phyloP scores from a whole-genome alignment of 345 rosid species.

The Eutrema yunnanense region DNA sequence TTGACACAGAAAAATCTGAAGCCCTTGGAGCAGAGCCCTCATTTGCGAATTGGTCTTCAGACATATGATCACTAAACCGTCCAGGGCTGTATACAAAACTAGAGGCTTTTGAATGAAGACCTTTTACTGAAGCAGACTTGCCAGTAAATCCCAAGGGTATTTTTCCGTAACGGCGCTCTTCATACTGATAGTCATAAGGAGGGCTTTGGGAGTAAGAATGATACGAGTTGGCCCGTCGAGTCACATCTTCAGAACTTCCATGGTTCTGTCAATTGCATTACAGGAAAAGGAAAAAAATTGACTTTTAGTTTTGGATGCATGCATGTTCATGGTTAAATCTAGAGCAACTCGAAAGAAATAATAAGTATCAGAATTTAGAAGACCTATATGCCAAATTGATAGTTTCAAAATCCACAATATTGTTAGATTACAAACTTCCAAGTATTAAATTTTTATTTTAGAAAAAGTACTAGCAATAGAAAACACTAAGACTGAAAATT shows the following conservation, averaged over 20 bases:
- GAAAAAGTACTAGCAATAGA: background rate
- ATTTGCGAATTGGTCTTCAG: conserved; percentile 76
- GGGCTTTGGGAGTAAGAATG: conserved; percentile 99
- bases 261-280: conserved; percentile 49
- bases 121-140: conserved; percentile 92
- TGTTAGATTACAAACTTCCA: background rate
- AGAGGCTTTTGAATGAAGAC: conserved; percentile 51
- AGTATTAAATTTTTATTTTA: background rate
- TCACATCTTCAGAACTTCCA: conserved; percentile 53
- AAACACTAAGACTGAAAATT: background rate
- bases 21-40: conserved; percentile 79
- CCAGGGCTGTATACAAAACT: conserved; percentile 81
- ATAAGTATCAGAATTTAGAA: background rate
- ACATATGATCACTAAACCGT: conserved; percentile 46
- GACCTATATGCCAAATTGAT: background rate
- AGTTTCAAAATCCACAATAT: background rate
- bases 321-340: conserved; percentile 14
- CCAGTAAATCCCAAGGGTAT: conserved; percentile 55
- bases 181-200: conserved; percentile 95
- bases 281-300: background rate
- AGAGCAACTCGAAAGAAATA: conserved; percentile 2
- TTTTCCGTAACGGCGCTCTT: conserved; percentile 81
- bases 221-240: conserved; percentile 89
- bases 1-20: conserved; percentile 78
- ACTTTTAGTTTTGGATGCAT: background rate